Evolutionary conservation across 1,284 basidiomycete species (phyloP), one percentile per base, ranked within the genome.

Genomic region (Malassezia japonica): DNA sequence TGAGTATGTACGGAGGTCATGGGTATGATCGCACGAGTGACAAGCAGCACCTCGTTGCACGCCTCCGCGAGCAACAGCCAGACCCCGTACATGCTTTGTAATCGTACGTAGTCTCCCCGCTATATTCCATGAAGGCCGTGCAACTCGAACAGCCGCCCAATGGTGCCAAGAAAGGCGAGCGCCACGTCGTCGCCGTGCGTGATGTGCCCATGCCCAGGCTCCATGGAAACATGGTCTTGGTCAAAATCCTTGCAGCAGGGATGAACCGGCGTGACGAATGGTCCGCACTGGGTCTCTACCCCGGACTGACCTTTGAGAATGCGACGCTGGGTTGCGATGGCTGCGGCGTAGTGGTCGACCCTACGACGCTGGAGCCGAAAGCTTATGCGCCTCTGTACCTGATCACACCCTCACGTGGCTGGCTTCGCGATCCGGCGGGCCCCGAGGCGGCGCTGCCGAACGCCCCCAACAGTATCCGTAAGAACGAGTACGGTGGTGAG

Each of bases 201-300:
- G 53, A 64, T 5, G 55, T 63, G 4, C 46, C 55, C 12, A 51
- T 59, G 7, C 63, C 65, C n/a, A 43, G 42, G 15, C 52, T 57
- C 5, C 44, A 27, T 1, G 42, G 52, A 0, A 50, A 59, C 32
- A 55, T 60, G 45, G 61, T 67, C 13, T 51, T 67, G 12, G 56
- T 67, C 40, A 21, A 54, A 34, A 60, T 70, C 40, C 56, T 75
- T 15, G 84, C 85, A 8, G 83, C 79, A 0, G 81, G 79, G n/a
- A 85, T 85, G 76, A 88, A 88, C 68, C 83, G 82, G 57, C 77
- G 83, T 63, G 86, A 87, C 67, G 85, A 87, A 60, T 88, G 85
- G 86, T 62, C 62, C 2, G 79, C 84, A 29, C 78, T 79, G 54
- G 83, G 82, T 13, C 74, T 77, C 59, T 87, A 88, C 62, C 85